phyloP scores from a whole-genome alignment of 139 green algal genomes.

The Tetraselmis striata region DNA sequence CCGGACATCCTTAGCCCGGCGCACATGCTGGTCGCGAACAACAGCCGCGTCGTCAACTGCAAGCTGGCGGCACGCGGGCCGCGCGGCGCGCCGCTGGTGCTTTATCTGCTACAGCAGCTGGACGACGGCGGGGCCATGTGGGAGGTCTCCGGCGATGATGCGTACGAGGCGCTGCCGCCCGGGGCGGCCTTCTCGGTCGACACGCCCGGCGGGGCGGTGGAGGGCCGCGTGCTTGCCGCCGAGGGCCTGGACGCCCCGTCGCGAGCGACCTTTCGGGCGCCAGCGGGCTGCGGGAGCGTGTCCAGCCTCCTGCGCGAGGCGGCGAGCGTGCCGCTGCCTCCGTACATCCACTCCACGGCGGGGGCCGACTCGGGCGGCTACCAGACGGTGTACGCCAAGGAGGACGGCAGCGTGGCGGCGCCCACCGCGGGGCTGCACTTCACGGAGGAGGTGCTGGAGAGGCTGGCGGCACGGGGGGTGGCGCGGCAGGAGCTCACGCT shows the following conservation, averaged over 20 bases:
- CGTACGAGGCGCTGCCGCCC: neutral
- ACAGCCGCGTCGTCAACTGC: neutral
- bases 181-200: neutral
- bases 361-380: slow-evolving; percentile 2
- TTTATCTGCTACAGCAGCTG: neutral
- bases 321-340: neutral
- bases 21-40: neutral
- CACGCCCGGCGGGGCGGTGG: neutral
- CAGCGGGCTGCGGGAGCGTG: neutral
- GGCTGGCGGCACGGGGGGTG: neutral
- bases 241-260: neutral
- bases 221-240: neutral
- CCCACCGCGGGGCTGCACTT: slow-evolving; percentile 16
- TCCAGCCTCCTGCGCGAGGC: neutral
- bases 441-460: slow-evolving; percentile 2
- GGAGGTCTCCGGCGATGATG: neutral
- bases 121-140: neutral
- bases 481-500: slow-evolving; percentile 4
- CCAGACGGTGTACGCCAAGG: slow-evolving; percentile 11
- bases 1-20: neutral
- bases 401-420: slow-evolving; percentile 10
- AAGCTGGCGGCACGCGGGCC: neutral
- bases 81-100: neutral
- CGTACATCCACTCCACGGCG: neutral
- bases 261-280: neutral